A percentile compares a stretch with the other conserved stretches of the same genome.
These are phyloP conservation scores for Guyanaporus albipodus DNA, from an alignment of 768 basidiomycete species.

Conservation along the genomic window DNA sequence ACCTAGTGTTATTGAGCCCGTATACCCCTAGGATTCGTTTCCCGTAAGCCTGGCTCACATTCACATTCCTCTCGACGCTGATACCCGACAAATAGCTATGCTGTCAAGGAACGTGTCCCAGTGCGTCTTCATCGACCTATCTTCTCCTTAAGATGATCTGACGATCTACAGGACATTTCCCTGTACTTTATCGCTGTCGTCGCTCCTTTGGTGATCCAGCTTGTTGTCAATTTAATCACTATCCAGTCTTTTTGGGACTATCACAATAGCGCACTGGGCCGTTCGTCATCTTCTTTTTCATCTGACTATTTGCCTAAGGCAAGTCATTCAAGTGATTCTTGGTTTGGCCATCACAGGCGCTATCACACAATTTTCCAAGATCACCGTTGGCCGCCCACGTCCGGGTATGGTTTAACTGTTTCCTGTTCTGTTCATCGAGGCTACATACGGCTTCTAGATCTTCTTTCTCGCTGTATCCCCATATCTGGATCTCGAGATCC, in stretches of 20 bases:
- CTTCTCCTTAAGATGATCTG: not conserved
- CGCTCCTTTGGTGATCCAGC: conserved; percentile 67
- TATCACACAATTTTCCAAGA: conserved; percentile 81
- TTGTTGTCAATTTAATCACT: conserved; percentile 65
- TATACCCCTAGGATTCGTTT: conserved; percentile 18
- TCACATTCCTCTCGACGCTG: not conserved
- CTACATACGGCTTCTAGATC: conserved; percentile 14
- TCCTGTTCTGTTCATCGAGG: not conserved
- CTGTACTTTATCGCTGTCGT: conserved; percentile 53
- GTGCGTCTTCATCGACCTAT: conserved; percentile 35
- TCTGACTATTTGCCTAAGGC: conserved; percentile 11
- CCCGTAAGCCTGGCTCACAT: conserved; percentile 17
- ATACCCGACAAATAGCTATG: conserved; percentile 42
- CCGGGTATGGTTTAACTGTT: conserved; percentile 49
- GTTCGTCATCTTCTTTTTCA: conserved; percentile 35
- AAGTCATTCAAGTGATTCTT: conserved; percentile 52
- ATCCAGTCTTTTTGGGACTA: conserved; percentile 87
- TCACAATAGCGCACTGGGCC: conserved; percentile 57
- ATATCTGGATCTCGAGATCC: conserved; percentile 59
- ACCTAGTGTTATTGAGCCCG: conserved; percentile 13
- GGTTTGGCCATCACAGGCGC: conserved; percentile 72
- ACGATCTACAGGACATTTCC: conserved; percentile 38
- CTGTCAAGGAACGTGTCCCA: conserved; percentile 74
- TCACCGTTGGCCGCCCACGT: conserved; percentile 85
- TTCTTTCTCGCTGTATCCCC: conserved; percentile 57